Evolutionary conservation across 208 protist genomes (phyloP), one percentile per base, ranked within the genome.

Genomic region (Acanthamoeba quina): DNA sequence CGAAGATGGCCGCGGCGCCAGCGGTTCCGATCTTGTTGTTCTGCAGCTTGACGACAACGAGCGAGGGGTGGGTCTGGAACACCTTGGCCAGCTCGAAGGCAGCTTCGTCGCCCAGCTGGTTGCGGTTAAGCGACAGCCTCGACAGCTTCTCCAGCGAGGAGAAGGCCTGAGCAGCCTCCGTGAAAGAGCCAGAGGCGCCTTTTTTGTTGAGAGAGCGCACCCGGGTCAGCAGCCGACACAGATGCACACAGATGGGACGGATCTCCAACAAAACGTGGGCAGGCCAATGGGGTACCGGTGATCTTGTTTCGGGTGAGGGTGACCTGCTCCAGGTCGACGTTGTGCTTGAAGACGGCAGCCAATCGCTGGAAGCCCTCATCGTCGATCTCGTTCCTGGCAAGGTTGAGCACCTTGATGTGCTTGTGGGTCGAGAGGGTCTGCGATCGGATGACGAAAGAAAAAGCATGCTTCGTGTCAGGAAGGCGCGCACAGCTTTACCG

Each of bases 1-100:
- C 52, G 80, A 89, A 89, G 52, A 89, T 29, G 80, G 80, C 80
- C 6, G 56, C 37, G 21, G 80, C 80, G 17, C 80, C 80, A 19
- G 26, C 49, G 49, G 26, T 66, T 54, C 80, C 80, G 37, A 89
- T 89, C 31, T 89, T 89, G 80, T 89, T 89, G 80, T 89, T 89
- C 52, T 89, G 80, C 24, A 89, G 54, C 52, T 89, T 58, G 80
- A 89, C 54, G 31, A 24, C 31, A 24, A 89, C 56, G n/a, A 89
- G 31, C 9, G 52, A 68, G 5, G 80, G 80, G 56, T 89, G 80
- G 47, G 21, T 37, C 47, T 58, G 13, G 47, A 66, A n/a, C 26
- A 89, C 52, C 56, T 89, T 89, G 17, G 80, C 44, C 80, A 89
- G 31, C 56, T 89, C 80, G 29, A 44, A 37, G 19, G 80, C 56